Base-by-base conservation (phyloP, 1,139 yeast genomes). In the Pneumocystis jirovecii region DNA sequence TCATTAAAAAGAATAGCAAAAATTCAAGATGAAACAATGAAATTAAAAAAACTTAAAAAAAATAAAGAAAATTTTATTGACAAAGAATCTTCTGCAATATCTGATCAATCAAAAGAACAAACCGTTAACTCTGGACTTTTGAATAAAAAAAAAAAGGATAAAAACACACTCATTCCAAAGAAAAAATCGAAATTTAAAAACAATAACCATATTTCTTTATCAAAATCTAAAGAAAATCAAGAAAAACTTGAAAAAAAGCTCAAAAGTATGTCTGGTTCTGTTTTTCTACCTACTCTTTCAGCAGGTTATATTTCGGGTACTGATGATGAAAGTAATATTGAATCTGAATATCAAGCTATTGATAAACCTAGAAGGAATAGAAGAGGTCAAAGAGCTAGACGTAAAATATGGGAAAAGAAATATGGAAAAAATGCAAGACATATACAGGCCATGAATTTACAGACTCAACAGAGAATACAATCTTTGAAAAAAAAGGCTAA, bases 321-420 rank as follows among this genome's bases (percentile, higher is more conserved):
- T 29, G 57, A 66, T 44, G 45, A 60, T 60, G 69, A 64, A 25
- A 61, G 64, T 40, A 50, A 62, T 60, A 72, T 70, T 60, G 68
- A 67, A 37, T 68, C 67, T 12, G 70, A 67, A 25, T 66, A 66
- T 56, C 69, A 67, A 15, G 71, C 29, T 61, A 64, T 21, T 19
- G 62, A 86, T 7, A 81, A 83, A 69, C 62, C 61, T 29, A 70
- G 95, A 69, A 90, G 90, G 72, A 95, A 93, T 74, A 82, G 98
- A 76, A 84, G 97, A 73, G 98, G 98, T 29, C 98, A 95, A 78
- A 81, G 97, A 70, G 98, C 97, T 1, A 85, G 99, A 76, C 95
- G 93, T 74, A 87, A 87, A 78, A 89, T 93, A 65, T 91, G 97
- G 97, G 98, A 90, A 72, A 79, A 82, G 76, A 93, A 93, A 74